Evolutionary conservation across 129 eudicot genomes (phyloP).

Genomic region (Cynara cardunculus): DNA sequence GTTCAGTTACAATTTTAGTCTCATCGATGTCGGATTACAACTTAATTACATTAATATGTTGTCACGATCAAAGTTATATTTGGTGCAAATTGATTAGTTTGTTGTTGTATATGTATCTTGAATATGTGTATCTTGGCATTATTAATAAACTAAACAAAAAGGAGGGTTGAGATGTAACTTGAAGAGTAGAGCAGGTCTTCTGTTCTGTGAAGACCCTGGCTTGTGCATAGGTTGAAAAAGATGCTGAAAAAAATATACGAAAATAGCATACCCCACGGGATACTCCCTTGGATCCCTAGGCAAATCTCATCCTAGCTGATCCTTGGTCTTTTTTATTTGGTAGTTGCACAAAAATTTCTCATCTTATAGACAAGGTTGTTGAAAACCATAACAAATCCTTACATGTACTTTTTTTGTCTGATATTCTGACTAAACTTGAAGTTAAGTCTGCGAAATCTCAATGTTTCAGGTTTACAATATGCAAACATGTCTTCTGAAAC

Average conservation of each 20-base stretch:
- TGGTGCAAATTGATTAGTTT: neutral
- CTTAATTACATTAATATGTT: neutral
- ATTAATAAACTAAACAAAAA: no score
- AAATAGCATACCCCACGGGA: neutral
- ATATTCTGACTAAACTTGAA: neutral
- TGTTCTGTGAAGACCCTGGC: neutral
- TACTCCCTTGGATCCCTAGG: neutral
- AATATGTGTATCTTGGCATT: neutral
- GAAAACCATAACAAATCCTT: neutral
- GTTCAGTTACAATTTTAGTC: neutral
- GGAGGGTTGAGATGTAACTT: neutral
- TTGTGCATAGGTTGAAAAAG: neutral
- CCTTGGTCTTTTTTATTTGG: neutral
- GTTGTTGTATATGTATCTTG: neutral
- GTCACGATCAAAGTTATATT: neutral
- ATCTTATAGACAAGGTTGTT: neutral
- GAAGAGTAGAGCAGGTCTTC: neutral
- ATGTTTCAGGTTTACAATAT: constrained; percentile 37
- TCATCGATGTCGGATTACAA: neutral
- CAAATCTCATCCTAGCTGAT: neutral
- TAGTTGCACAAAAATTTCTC: neutral
- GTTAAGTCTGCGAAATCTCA: neutral
- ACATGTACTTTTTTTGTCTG: neutral
- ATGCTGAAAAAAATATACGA: neutral
- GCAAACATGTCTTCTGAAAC: constrained; percentile 50